A percentile compares a stretch with the other conserved stretches of the same genome.
Conservation (phyloP, 257 asterid genomes). For the Solanum pimpinellifolium region DNA sequence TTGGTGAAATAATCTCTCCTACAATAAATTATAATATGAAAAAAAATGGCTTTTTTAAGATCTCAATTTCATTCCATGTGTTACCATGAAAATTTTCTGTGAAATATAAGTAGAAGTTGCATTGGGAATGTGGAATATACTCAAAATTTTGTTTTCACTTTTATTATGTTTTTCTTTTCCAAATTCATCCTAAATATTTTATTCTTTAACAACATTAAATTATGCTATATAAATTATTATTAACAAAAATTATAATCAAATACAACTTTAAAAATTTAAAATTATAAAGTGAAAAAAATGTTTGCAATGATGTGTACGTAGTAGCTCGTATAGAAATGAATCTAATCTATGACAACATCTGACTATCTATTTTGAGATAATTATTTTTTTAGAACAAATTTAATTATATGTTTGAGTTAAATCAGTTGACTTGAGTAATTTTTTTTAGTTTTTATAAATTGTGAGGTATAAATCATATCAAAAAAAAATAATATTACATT, state of each 20-base stretch:
- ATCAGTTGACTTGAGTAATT: too few species aligned
- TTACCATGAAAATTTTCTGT: neutral
- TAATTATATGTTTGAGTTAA: neutral
- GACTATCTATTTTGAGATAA: neutral
- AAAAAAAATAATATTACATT: neutral
- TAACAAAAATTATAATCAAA: too few species aligned
- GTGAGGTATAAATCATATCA: neutral
- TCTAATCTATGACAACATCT: neutral
- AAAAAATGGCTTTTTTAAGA: neutral
- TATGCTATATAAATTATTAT: neutral
- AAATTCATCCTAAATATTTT: neutral
- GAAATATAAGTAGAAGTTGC: neutral
- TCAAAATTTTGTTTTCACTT: neutral
- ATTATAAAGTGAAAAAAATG: neutral
- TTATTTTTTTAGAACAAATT: too few species aligned
- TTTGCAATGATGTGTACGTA: neutral
- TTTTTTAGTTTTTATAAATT: neutral
- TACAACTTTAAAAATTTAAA: neutral
- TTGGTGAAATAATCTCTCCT: neutral
- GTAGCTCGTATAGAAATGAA: too few species aligned
- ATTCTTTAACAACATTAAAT: neutral
- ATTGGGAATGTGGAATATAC: neutral
- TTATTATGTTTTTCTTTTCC: neutral
- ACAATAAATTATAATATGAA: neutral
- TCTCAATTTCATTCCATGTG: neutral